A percentile compares a stretch with the other conserved stretches of the same genome.
Evolutionary conservation across 2,329 filamentous ascomycete species (phyloP).

Genomic region (Colletotrichum camelliae): DNA sequence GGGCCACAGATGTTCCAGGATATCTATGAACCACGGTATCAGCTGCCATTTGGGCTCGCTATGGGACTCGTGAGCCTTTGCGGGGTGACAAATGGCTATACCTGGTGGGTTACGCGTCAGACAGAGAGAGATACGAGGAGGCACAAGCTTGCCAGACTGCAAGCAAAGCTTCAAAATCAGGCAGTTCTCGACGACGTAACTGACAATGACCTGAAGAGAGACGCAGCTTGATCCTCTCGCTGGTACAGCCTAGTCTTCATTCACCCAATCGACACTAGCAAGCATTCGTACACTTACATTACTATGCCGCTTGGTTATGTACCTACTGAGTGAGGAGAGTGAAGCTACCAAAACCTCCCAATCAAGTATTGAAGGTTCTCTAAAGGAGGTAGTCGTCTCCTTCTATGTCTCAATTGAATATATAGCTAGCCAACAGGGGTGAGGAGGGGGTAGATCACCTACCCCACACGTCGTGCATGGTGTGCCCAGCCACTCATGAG

Average conservation of each 20-base stretch:
- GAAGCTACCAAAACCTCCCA: background rate
- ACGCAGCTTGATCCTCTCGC: background rate
- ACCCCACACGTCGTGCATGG: background rate
- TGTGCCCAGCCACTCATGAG: background rate
- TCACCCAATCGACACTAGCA: background rate
- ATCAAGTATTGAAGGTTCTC: background rate
- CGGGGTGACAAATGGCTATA: background rate
- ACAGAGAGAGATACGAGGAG: background rate
- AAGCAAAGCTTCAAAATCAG: background rate
- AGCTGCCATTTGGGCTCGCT: background rate
- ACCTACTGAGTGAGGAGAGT: background rate
- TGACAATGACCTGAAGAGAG: background rate
- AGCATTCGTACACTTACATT: background rate
- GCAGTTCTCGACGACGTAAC: background rate
- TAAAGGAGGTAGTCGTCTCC: background rate
- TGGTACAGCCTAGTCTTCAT: background rate
- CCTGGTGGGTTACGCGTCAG: background rate
- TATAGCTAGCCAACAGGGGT: background rate
- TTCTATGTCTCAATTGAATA: background rate
- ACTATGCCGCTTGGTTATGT: background rate
- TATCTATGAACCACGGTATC: background rate
- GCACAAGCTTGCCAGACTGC: background rate
- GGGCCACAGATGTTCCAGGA: background rate
- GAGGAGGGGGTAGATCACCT: background rate
- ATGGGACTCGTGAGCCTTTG: background rate